Base-by-base conservation (phyloP, 2,329 filamentous ascomycete genomes). In the Lasiodiplodia sp. region DNA sequence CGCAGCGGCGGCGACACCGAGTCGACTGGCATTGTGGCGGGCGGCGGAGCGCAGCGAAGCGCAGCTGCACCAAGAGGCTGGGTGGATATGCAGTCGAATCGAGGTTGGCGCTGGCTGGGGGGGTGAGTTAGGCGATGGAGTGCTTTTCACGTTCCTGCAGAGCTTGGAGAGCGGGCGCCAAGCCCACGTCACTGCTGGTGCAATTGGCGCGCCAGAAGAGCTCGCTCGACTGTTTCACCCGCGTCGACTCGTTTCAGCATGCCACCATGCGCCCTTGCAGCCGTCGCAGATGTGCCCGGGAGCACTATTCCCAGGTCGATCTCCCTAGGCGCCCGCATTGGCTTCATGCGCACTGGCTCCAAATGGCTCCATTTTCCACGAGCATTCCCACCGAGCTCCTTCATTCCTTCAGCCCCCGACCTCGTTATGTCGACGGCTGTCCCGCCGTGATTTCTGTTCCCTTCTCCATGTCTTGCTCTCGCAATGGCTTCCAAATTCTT, bases 401-500 rank as follows among this genome's bases (percentile, higher is more conserved):
- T 18, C 65, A 58, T 60, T 67, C 65, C 55, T 51, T 57, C 40
- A 47, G 57, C 49, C 58, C 44, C 44, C 12, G 10, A 47, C 8
- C 58, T 16, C 52, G 44, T 18, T 53, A 58, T 49, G 25, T 34
- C 38, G 37, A 25, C 65, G 11, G 6, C 37, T 40, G 38, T 52
- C 34, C 11, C 21, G 25, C 53, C 25, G 38, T 49, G 34, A 51
- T 52, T 37, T 10, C 23, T 44, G 37, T n/a, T 18, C 38, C 34
- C 52, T 37, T 58, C 38, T 37, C 52, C 25, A 66, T 47, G 38
- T 40, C 51, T 51, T 38, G 28, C 28, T n/a, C 52, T 69, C 68
- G 68, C 71, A 44, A 82, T 82, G 79, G 76, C 74, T 11, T 76
- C 80, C 28, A 81, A 79, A 64, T 79, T 83, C 70, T 81, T 82